Base-by-base conservation (phyloP, 441 rosid species). In the Kokia cookei region DNA sequence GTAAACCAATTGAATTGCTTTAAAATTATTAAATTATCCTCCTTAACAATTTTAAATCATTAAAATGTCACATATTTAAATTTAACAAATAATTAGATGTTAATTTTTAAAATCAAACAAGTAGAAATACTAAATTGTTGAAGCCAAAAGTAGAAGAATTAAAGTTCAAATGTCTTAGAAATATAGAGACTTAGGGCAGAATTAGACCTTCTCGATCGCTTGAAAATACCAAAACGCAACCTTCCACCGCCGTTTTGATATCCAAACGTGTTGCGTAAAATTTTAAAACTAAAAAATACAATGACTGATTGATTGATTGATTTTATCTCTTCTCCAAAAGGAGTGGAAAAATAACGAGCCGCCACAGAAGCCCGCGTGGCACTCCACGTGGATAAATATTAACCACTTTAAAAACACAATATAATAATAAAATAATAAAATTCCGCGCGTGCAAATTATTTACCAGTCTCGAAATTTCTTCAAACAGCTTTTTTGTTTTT, bases 331-430 rank as follows among this genome's bases (percentile, higher is more conserved):
- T 24, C 35, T 58, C 14, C 62, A 0, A 26, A 58, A 24, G 62
- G 15, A 35, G 0, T 5, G 15, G 37, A 4, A 24, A 4, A 58
- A 27, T 11, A 10, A 24, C 63, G 37, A 59, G 63, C 66, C 69
- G 69, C 63, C 75, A 32, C 29, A 51, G 69, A 66, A 58, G 65
- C 48, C 55, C 50, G 77, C 81, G 72, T 83, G 86, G 80, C 75
- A 72, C 12, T 57, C 59, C 84, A 81, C 79, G 80, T 81, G 82
- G 84, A 66, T 0, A 42, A 64, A 29, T 75, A 1, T 14, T n/a
- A 37, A 62, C 77, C 77, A 75, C 69, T 54, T 73, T 11, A 27
- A 43, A 5, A 8, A 29, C 53, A 42, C 22, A 45, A 7, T 59
- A 51, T 14, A 14, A 7, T 42, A 24, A 13, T 27, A 27, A 2